Evolutionary conservation across 352 stramenopile genomes (phyloP), one percentile per base, ranked within the genome.

Genomic region (Globisporangium cystogenes): DNA sequence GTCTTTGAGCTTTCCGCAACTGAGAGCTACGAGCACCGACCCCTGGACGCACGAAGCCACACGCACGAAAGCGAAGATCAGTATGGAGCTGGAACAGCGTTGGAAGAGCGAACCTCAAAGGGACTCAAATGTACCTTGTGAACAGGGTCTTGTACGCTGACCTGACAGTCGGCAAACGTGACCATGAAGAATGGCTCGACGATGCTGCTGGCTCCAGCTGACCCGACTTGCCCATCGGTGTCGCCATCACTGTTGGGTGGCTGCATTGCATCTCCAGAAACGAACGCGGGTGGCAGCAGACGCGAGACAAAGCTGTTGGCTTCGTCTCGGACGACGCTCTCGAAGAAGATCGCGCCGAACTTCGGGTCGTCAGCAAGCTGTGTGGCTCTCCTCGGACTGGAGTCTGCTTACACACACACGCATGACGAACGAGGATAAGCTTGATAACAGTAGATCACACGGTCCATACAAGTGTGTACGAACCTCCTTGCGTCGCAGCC

Each of bases 161-260:
- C 71, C 61, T 93, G 82, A n/a, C 67, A 83, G 50, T 93, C 82
- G 58, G 86, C 68, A 27, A 91, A 87, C 26, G 82, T 82, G 10
- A 91, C 68, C 46, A 87, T 75, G 16, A 91, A 59, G 41, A 87
- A 87, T 2, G 75, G 65, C 8, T 82, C 62, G 8, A 76, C 66
- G n/a, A 77, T 53, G 44, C 53, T 53, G 44, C 49, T 55, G 7
- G 44, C 51, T 18, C 29, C 51, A 46, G 20, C 40, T 5, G 24
- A 33, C n/a, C 40, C 20, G 0, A 10, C 7, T 18, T 2, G 31
- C 29, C 12, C 1, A 39, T 60, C 46, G 2, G 11, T 49, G 8
- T 53, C 29, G 0, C 45, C 47, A 40, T 24, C 44, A 11, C 2
- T 8, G 6, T 29, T 37, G 14, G 40, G 8, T 14, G 29, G 44